Conservation (phyloP, 2,329 filamentous ascomycete genomes). For the Phialophora chinensis region DNA sequence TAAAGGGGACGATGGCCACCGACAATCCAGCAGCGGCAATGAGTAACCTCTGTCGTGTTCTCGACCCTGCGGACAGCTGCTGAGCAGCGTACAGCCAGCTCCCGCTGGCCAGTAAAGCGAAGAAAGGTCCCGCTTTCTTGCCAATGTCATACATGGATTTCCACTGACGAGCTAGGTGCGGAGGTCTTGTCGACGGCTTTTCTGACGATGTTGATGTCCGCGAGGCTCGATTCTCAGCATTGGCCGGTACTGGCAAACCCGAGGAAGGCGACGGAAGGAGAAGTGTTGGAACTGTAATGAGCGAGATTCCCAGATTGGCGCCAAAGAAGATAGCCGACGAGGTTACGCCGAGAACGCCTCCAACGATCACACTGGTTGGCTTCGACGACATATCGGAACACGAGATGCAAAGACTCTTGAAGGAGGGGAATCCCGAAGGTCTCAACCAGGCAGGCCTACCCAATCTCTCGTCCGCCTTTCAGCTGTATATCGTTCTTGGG, state of each 20-base stretch:
- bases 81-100: slow-evolving; percentile 20
- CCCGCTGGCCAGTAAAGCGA: slow-evolving; percentile 17
- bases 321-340: slow-evolving; percentile 28
- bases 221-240: slow-evolving; percentile 18
- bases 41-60: slow-evolving; percentile 20
- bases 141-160: slow-evolving; percentile 23
- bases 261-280: slow-evolving; percentile 20
- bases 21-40: slow-evolving; percentile 15
- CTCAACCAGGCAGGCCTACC: not conserved
- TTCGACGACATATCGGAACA: not conserved
- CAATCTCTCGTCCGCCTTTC: not conserved
- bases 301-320: slow-evolving; percentile 22
- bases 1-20: slow-evolving; percentile 24
- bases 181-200: slow-evolving; percentile 18
- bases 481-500: not conserved
- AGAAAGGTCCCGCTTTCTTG: slow-evolving; percentile 25
- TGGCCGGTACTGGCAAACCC: slow-evolving; percentile 20
- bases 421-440: not conserved
- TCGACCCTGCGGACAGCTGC: slow-evolving; percentile 4
- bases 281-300: slow-evolving; percentile 15
- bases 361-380: slow-evolving; percentile 7
- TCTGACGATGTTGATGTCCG: slow-evolving; percentile 16
- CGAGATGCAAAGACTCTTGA: not conserved
- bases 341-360: slow-evolving; percentile 17
- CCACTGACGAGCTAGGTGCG: slow-evolving; percentile 29